These are phyloP conservation scores for Aspergillus chevalieri DNA, from an alignment of 2,329 filamentous ascomycete species.

Conservation along the genomic window DNA sequence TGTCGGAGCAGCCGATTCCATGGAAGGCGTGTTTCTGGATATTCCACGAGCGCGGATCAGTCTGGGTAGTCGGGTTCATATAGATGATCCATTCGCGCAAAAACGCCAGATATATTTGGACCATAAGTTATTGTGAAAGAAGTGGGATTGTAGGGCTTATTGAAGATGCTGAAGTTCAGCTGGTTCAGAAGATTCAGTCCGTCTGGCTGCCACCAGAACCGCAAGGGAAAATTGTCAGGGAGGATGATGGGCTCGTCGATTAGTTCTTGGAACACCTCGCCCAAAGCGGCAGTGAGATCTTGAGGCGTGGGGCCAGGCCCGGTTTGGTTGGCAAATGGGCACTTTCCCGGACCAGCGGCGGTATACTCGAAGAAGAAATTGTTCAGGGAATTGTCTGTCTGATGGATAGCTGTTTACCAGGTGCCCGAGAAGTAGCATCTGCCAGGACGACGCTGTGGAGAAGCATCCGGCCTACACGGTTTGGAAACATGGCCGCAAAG, in stretches of 20 bases:
- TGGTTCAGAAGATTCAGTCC: not conserved
- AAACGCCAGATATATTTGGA: not conserved
- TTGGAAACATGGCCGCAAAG: slow-evolving; percentile 11
- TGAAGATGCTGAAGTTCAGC: not conserved
- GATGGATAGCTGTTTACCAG: not conserved
- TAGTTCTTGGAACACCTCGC: not conserved
- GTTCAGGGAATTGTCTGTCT: not conserved
- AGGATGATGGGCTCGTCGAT: not conserved
- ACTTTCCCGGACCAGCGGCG: too few species aligned
- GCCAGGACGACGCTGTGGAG: slow-evolving; percentile 13
- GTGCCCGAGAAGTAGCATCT: slow-evolving; percentile 5
- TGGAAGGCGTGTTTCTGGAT: not conserved
- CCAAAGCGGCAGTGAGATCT: slow-evolving; percentile 1
- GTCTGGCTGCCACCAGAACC: too few species aligned
- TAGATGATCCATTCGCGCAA: not conserved
- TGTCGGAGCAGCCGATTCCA: slow-evolving; percentile 2
- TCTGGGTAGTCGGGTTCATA: not conserved
- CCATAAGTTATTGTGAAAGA: not conserved
- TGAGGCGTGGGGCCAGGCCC: slow-evolving; percentile 1
- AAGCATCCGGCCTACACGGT: slow-evolving; percentile 7
- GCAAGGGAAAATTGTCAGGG: too few species aligned
- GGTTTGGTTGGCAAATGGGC: not conserved
- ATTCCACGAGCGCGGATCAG: not conserved
- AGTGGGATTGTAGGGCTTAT: not conserved
- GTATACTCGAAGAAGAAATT: not conserved